Base-by-base conservation (phyloP, 139 green algal species). In the Diplosphaera chodatii region DNA sequence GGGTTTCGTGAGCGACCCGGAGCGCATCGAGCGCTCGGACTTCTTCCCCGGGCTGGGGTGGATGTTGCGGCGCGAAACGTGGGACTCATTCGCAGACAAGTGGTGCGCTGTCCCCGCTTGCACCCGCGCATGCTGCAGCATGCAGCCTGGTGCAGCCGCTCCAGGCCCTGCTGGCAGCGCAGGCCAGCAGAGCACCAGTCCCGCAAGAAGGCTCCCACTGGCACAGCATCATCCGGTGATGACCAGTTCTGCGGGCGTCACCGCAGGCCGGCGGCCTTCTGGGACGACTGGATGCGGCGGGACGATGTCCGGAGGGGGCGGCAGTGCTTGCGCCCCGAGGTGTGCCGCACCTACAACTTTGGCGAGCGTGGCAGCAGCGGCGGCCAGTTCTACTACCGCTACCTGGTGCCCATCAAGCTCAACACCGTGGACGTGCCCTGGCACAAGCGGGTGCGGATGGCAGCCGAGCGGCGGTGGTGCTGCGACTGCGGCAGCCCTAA, bases 21-120 rank as follows among this genome's bases (percentile, higher is more conserved):
- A 21, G 27, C 66, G 66, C 27, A 55, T 90, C 64, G 78, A 86
- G 29, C 80, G 85, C 29, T 80, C 80, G 18, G 85, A 90, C 65
- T 86, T 90, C 66, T 85, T 90, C 73, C 82, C 82, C 1, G 85
- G 85, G 10, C 74, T 90, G 20, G 85, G 85, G 0, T 90, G 85
- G 85, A 88, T 88, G 82, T 31, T 81, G 3, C 80, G 63, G 22
- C 34, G 62, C 8, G 13, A 28, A 2, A 18, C 79, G 25, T 86
- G 84, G 79, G 6, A 71, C 2, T 59, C 32, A 18, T 25, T 85
- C 23, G 48, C 48, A 25, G 48, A 23, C 16, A 23, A 25, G 10
- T 59, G 48, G 48, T 59, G 16, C n/a, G n/a, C n/a, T n/a, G n/a
- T n/a, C n/a, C n/a, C n/a, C n/a, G n/a, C n/a, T n/a, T n/a, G n/a